A percentile compares a stretch with the other conserved stretches of the same genome.
These are phyloP conservation scores for Collybia nuda DNA, from an alignment of 768 basidiomycete genomes.

Conservation along the genomic window DNA sequence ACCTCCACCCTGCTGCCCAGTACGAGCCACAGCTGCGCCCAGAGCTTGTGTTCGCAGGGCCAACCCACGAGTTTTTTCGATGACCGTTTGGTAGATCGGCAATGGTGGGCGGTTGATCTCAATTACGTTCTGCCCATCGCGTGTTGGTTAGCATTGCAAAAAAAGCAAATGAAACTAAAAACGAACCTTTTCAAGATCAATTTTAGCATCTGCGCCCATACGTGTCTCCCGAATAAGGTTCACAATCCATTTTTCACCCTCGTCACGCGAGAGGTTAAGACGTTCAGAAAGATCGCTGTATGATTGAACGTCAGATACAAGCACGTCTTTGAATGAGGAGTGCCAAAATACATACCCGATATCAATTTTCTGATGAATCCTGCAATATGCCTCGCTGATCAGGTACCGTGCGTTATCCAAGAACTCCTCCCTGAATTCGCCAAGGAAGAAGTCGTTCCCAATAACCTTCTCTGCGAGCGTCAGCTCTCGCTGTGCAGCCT, in stretches of 20 bases:
- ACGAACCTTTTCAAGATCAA: constrained; percentile 89
- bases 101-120: constrained; percentile 89
- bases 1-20: constrained; percentile 21
- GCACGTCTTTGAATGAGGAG: neutral
- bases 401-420: constrained; percentile 95
- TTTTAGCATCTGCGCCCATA: constrained; percentile 96
- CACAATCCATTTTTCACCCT: constrained; percentile 99
- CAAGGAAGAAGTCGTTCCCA: constrained; percentile 91
- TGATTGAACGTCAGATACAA: neutral
- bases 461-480: constrained; percentile 79
- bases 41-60: constrained; percentile 89
- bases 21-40: constrained; percentile 63
- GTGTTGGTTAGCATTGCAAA: neutral
- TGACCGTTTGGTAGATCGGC: constrained; percentile 91
- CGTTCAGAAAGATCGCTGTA: constrained; percentile 87
- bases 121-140: constrained; percentile 78
- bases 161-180: neutral
- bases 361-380: constrained; percentile 92
- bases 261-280: constrained; percentile 89
- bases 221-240: constrained; percentile 97
- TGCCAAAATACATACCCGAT: constrained; percentile 57
- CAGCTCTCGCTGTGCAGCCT: constrained; percentile 86
- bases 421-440: constrained; percentile 89
- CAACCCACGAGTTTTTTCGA: constrained; percentile 92
- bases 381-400: constrained; percentile 96